phyloP scores from a whole-genome alignment of 768 basidiomycete species.

The Termitomyces sp. region DNA sequence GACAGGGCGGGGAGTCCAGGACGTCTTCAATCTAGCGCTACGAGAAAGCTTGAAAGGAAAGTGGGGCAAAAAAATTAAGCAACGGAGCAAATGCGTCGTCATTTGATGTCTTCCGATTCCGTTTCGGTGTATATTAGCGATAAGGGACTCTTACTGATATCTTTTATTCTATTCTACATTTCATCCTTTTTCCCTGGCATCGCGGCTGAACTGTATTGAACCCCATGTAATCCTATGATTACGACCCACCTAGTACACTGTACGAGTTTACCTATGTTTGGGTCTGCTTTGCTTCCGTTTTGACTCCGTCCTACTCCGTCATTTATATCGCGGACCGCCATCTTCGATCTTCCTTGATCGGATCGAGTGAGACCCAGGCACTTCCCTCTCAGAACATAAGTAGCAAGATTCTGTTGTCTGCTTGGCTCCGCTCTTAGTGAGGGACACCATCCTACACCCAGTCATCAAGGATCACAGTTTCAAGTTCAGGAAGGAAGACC shows the following conservation, averaged over 20 bases:
- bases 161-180: conserved; percentile 7
- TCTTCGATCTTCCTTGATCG: too few species aligned
- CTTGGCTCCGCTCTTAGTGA: too few species aligned
- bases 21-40: conserved; percentile 88
- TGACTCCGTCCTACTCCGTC: too few species aligned
- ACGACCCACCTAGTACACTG: too few species aligned
- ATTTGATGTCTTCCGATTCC: conserved; percentile 27
- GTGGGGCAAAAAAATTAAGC: conserved; percentile 71
- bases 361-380: too few species aligned
- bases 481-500: background rate
- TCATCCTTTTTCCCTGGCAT: background rate
- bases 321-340: too few species aligned
- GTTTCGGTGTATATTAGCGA: conserved; percentile 19
- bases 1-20: conserved; percentile 84
- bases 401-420: too few species aligned
- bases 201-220: background rate
- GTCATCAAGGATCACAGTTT: background rate
- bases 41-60: conserved; percentile 83
- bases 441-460: too few species aligned
- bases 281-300: too few species aligned
- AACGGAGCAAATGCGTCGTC: conserved; percentile 68
- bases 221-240: too few species aligned
- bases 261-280: too few species aligned
- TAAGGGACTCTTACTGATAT: conserved; percentile 25
- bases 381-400: too few species aligned